Evolutionary conservation across 192 early-diverging fungal species (phyloP).

Genomic region (Obelidium mucronatum): DNA sequence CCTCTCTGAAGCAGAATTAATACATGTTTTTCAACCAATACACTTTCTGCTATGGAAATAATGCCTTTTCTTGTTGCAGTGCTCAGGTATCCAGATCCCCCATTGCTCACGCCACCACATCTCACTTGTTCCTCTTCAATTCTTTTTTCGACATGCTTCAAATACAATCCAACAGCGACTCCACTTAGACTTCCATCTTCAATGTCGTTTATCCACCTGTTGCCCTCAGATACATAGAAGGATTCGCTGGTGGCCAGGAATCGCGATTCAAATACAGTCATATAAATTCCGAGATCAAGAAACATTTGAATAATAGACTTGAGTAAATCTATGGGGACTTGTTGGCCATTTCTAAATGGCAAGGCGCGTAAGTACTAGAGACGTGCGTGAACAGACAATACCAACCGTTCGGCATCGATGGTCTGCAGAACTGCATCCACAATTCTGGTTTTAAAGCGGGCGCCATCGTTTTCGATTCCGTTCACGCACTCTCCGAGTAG

Average conservation of each 20-base stretch:
- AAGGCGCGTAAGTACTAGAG: not conserved
- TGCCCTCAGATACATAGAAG: slow-evolving; percentile 9
- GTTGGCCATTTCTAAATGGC: slow-evolving; percentile 18
- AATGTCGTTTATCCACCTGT: not conserved
- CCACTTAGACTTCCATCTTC: not conserved
- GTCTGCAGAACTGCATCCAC: slow-evolving; percentile 68
- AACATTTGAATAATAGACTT: slow-evolving; percentile 28
- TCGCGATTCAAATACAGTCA: slow-evolving; percentile 5
- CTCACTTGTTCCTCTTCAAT: slow-evolving; percentile 75
- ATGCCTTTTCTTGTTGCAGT: slow-evolving; percentile 69
- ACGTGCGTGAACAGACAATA: not conserved
- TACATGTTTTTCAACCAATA: slow-evolving; percentile 76
- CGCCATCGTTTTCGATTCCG: not conserved
- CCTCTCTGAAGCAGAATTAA: slow-evolving; percentile 72
- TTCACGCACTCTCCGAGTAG: slow-evolving; percentile 45
- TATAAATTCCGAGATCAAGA: slow-evolving; percentile 24
- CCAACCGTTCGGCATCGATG: slow-evolving; percentile 71
- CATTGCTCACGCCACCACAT: slow-evolving; percentile 14
- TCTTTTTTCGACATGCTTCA: slow-evolving; percentile 74
- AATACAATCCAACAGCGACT: slow-evolving; percentile 61
- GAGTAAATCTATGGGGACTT: not conserved
- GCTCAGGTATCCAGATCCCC: slow-evolving; percentile 72
- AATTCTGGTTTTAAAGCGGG: not conserved
- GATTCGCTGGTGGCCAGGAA: slow-evolving; percentile 10
- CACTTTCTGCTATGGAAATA: slow-evolving; percentile 65